Base-by-base conservation (phyloP, 495 filamentous ascomycete genomes). In the Podospora pseudoanserina region DNA sequence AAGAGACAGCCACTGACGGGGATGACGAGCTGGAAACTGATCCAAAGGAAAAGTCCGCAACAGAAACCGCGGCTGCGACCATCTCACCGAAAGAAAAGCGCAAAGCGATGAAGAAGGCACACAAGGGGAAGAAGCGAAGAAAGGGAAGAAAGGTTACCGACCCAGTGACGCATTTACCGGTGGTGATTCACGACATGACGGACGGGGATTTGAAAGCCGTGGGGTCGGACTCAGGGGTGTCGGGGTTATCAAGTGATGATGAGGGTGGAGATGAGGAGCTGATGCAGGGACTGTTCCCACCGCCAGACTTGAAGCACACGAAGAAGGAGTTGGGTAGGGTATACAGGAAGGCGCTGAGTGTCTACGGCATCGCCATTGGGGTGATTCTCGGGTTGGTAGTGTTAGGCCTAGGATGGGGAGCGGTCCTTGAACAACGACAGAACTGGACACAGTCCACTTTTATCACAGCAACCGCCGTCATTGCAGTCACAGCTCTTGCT, bases 141-240 rank as follows among this genome's bases (percentile, higher is more conserved):
- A 82, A 81, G 34, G 85, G 85, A 18, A 81, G 88, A 16, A 79
- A 88, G 71, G 89, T 91, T n/a, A 91, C 88, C 5, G 89, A 91
- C 75, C 89, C 89, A 0, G 85, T 91, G 16, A 91, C 89, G 0
- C 89, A 91, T 74, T 76, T 91, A 1, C 88, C 88, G 5, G 79
- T 90, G 23, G 76, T 74, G 20, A 86, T 90, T 53, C 88, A 90
- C 71, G 89, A 91, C 70, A 86, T 85, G 68, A 91, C 88, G 0
- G 76, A 80, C 44, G 82, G 85, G 58, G 86, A 89, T 64, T 76
- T 91, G 30, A 79, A 84, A 34, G 77, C 77, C 23, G 16, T 32
- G 7, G 78, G 63, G 78, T 75, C 27, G 78, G 74, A 55, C 13
- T 49, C 39, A 13, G 39, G 39, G 5, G 0, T 49, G 39, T 49